Evolutionary conservation across 306 rosid species (phyloP).

Genomic region (Sicyos baderoa): DNA sequence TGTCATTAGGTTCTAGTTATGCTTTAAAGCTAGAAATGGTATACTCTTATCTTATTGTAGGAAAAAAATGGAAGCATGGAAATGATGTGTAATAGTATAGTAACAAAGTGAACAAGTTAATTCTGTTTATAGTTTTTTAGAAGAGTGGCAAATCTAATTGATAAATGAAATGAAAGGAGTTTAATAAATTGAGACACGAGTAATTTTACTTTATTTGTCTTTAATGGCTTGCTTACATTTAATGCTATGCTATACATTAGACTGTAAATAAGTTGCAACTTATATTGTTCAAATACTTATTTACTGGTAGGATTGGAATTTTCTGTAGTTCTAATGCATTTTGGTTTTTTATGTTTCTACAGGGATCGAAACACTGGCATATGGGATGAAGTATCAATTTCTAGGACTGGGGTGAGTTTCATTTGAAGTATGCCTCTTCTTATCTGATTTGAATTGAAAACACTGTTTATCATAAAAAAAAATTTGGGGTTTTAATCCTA

Average conservation of each 20-base stretch:
- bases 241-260: not conserved
- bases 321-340: slow-evolving; percentile 20
- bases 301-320: not conserved
- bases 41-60: not conserved
- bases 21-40: not conserved
- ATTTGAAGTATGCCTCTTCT: slow-evolving; percentile 18
- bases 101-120: not conserved
- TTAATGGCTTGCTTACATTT: not conserved
- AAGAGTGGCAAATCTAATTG: no score
- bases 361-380: slow-evolving; percentile 98
- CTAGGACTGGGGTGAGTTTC: slow-evolving; percentile 74
- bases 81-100: not conserved
- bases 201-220: not conserved
- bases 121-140: not conserved
- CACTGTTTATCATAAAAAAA: not conserved
- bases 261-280: not conserved
- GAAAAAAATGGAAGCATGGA: not conserved
- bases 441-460: slow-evolving; percentile 17
- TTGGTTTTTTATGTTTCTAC: slow-evolving; percentile 22
- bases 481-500: not conserved
- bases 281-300: not conserved
- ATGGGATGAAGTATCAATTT: slow-evolving; percentile 91
- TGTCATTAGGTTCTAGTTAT: not conserved
- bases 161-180: no score
- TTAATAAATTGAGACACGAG: not conserved